Conservation (phyloP, 805 yeast genomes). For the Ascoidea rubescens region DNA sequence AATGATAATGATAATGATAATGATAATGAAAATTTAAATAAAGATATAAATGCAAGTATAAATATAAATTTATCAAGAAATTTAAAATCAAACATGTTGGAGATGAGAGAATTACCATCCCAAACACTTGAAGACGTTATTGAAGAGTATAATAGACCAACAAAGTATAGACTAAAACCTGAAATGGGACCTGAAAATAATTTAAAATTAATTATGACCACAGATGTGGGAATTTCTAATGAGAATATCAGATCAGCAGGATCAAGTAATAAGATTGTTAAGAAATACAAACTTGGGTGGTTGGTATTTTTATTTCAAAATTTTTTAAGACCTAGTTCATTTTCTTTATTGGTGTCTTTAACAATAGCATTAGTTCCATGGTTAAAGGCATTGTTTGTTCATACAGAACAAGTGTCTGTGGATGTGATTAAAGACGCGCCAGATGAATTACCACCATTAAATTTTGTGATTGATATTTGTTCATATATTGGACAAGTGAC, state of each 20-base stretch:
- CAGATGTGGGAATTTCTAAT: slow-evolving; percentile 10
- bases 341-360: slow-evolving; percentile 52
- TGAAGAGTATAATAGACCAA: slow-evolving; percentile 26
- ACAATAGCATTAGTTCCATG: slow-evolving; percentile 79
- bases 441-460: slow-evolving; percentile 70
- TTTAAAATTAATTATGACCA: slow-evolving; percentile 9
- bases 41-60: slow-evolving; percentile 3
- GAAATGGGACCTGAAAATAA: slow-evolving; percentile 1
- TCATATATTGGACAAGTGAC: slow-evolving; percentile 74
- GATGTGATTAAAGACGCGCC: slow-evolving; percentile 62
- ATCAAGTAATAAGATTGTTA: slow-evolving; percentile 3
- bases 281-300: slow-evolving; percentile 19
- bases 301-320: slow-evolving; percentile 28
- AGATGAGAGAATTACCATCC: slow-evolving; percentile 23
- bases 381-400: slow-evolving; percentile 54
- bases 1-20: not conserved
- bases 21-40: not conserved
- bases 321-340: slow-evolving; percentile 56
- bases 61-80: no score
- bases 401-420: slow-evolving; percentile 23
- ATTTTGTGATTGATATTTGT: slow-evolving; percentile 72
- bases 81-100: slow-evolving; percentile 12
- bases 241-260: slow-evolving; percentile 10
- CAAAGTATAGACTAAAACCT: not conserved
- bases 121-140: slow-evolving; percentile 33